Percentiles rank a stretch among this genome's conserved stretches.
These are phyloP conservation scores for Lactarius trivialis DNA, from an alignment of 768 basidiomycete genomes.

Conservation along the genomic window DNA sequence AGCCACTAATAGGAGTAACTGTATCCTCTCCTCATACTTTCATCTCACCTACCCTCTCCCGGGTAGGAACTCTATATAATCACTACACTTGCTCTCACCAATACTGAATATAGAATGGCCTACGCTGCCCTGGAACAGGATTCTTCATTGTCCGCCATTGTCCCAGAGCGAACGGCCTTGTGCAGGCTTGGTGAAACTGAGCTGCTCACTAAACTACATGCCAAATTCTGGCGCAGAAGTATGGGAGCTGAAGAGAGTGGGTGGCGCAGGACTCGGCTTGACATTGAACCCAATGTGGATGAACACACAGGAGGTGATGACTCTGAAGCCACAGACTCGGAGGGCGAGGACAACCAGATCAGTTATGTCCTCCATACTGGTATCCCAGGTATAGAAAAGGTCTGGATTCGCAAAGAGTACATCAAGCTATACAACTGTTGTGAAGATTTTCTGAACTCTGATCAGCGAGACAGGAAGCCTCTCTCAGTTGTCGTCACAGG, in stretches of 20 bases:
- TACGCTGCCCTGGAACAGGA: background rate
- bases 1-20: no score
- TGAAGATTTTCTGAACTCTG: background rate
- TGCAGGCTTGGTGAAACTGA: background rate
- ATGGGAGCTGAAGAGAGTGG: background rate
- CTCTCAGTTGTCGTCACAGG: background rate
- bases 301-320: background rate
- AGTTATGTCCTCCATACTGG: background rate
- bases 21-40: no score
- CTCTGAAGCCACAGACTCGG: no score
- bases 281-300: background rate
- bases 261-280: background rate
- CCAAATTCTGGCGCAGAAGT: background rate
- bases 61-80: no score
- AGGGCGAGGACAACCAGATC: background rate
- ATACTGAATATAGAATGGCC: no score
- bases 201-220: background rate
- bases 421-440: background rate
- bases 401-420: background rate
- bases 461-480: background rate
- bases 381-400: background rate
- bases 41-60: no score
- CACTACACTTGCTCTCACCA: background rate
- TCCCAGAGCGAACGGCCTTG: background rate
- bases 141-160: background rate